Evolutionary conservation across 2,329 filamentous ascomycete species (phyloP).

Genomic region (Fusarium sp.): DNA sequence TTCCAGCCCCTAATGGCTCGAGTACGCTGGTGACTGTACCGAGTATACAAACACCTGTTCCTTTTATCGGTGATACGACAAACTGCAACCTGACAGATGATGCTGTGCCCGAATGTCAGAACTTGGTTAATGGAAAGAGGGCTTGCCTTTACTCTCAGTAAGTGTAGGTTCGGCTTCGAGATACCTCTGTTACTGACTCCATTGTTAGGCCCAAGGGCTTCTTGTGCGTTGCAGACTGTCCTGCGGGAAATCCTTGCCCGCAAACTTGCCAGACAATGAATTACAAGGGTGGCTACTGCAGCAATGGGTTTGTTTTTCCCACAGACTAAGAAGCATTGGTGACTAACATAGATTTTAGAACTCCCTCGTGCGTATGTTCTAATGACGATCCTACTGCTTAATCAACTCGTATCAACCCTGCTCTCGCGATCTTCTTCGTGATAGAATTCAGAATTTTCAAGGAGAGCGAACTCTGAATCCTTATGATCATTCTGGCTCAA

Average conservation of each 20-base stretch:
- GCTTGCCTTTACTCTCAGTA: background rate
- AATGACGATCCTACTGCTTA: background rate
- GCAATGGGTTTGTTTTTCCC: background rate
- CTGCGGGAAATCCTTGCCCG: background rate
- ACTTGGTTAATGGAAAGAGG: background rate
- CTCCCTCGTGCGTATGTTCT: background rate
- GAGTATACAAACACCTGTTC: background rate
- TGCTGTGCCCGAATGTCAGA: background rate
- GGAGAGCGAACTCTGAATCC: too few relatives aligned
- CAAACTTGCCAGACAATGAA: background rate
- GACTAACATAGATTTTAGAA: background rate
- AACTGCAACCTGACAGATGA: background rate
- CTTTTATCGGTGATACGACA: background rate
- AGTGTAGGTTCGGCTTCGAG: fast-evolving
- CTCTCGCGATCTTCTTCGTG: too few relatives aligned
- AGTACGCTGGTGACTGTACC: background rate
- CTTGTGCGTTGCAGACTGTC: fast-evolving
- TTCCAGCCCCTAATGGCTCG: background rate
- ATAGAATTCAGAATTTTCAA: too few relatives aligned
- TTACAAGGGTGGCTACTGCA: background rate
- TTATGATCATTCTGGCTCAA: too few relatives aligned
- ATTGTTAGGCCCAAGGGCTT: fast-evolving
- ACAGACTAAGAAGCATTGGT: fast-evolving
- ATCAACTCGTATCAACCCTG: background rate
- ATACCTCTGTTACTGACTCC: background rate